Percentiles rank a stretch among this genome's conserved stretches.
Evolutionary conservation across 192 early-diverging fungal genomes (phyloP).

Genomic region (Backusella tuberculispora): DNA sequence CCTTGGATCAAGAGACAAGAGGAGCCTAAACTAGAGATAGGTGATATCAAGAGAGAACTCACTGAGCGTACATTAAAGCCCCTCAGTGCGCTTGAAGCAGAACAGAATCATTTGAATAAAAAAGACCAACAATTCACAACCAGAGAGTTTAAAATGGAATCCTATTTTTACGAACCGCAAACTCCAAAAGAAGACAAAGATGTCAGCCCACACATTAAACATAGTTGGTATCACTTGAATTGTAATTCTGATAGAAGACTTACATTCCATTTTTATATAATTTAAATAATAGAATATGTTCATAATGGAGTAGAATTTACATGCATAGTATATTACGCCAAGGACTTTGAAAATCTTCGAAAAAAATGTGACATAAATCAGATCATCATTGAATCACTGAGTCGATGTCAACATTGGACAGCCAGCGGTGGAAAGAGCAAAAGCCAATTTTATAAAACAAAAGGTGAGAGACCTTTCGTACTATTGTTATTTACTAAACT

Average conservation of each 20-base stretch:
- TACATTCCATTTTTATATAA: neutral
- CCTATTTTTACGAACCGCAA: slow-evolving; percentile 1
- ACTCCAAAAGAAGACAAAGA: neutral
- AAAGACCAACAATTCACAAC: slow-evolving; percentile 4
- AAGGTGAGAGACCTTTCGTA: slow-evolving; percentile 48
- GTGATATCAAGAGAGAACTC: slow-evolving; percentile 16
- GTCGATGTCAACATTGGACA: slow-evolving; percentile 77
- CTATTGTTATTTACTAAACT: neutral
- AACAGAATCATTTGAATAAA: neutral
- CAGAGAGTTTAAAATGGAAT: slow-evolving; percentile 18
- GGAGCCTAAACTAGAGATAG: slow-evolving; percentile 4
- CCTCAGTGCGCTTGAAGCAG: neutral
- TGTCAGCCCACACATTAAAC: slow-evolving; percentile 56
- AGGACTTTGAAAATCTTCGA: slow-evolving; percentile 86
- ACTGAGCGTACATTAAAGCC: slow-evolving; percentile 8
- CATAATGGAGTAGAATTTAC: slow-evolving; percentile 73
- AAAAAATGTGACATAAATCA: slow-evolving; percentile 81
- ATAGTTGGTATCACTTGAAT: slow-evolving; percentile 47
- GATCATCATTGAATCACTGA: slow-evolving; percentile 77
- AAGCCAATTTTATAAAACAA: slow-evolving; percentile 81
- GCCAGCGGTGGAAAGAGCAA: slow-evolving; percentile 89
- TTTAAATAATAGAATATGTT: slow-evolving; percentile 56
- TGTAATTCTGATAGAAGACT: neutral
- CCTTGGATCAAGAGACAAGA: slow-evolving; percentile 21
- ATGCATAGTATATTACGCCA: slow-evolving; percentile 86